These are phyloP conservation scores for Apophysomyces elegans DNA, from an alignment of 371 early-diverging fungal species.

Conservation along the genomic window DNA sequence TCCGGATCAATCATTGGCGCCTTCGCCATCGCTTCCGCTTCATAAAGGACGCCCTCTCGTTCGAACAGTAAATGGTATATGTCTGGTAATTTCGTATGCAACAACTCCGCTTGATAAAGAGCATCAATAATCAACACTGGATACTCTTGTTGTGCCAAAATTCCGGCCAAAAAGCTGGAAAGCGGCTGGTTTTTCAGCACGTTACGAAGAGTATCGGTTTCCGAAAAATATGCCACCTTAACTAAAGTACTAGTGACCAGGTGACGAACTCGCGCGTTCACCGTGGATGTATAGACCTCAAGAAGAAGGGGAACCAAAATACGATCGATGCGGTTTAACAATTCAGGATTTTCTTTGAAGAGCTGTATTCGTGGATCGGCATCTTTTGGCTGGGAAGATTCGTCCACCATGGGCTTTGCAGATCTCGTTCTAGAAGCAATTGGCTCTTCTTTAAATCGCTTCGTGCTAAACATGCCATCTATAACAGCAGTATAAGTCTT, in stretches of 20 bases:
- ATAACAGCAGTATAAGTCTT: neutral
- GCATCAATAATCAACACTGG: constrained; percentile 59
- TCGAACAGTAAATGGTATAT: constrained; percentile 59
- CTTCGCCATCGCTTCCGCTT: constrained; percentile 54
- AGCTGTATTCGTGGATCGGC: constrained; percentile 46
- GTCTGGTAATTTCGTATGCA: constrained; percentile 61
- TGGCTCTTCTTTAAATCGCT: constrained; percentile 37
- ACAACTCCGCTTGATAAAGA: constrained; percentile 57
- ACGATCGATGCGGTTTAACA: constrained; percentile 45
- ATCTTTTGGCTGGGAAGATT: constrained; percentile 8
- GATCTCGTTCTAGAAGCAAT: constrained; percentile 29
- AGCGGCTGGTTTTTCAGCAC: constrained; percentile 54
- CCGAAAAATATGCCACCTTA: constrained; percentile 56
- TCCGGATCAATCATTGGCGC: constrained; percentile 19
- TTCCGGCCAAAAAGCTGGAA: constrained; percentile 64
- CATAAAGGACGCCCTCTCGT: constrained; percentile 69
- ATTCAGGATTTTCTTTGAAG: constrained; percentile 41
- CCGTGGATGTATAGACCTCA: constrained; percentile 62
- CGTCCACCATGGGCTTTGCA: constrained; percentile 15
- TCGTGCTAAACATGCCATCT: constrained; percentile 41
- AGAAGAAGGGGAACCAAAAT: constrained; percentile 60
- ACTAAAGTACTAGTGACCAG: constrained; percentile 58
- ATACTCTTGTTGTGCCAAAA: constrained; percentile 63
- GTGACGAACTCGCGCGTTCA: constrained; percentile 60
- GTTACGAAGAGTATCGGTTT: constrained; percentile 32